Evolutionary conservation across 2,329 filamentous ascomycete species (phyloP).

Genomic region (Sclerotiophoma versabilis): DNA sequence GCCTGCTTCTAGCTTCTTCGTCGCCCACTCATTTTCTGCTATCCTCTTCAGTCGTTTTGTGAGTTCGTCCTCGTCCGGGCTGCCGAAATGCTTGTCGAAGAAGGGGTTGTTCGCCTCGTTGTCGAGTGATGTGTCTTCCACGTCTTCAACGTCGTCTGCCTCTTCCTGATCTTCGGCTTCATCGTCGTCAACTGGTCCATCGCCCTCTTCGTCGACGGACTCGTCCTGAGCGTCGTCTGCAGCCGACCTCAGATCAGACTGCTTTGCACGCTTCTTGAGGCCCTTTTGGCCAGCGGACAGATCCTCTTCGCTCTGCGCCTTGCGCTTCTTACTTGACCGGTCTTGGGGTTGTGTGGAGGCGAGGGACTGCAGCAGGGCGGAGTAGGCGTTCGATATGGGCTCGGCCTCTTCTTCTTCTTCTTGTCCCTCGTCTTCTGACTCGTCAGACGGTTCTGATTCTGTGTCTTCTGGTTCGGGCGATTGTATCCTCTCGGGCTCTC

Average conservation of each 20-base stretch:
- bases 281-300: not conserved
- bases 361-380: constrained; percentile 63
- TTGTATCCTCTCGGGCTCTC: constrained; percentile 23
- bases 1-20: constrained; percentile 44
- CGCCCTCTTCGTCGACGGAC: constrained; percentile 1
- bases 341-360: constrained; percentile 48
- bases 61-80: constrained; percentile 68
- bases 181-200: constrained; percentile 19
- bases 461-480: constrained; percentile 30
- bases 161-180: constrained; percentile 21
- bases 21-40: constrained; percentile 58
- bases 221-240: constrained; percentile 1
- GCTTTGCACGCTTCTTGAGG: constrained; percentile 4
- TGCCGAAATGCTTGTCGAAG: constrained; percentile 81
- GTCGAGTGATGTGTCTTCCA: constrained; percentile 47
- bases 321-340: constrained; percentile 62
- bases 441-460: constrained; percentile 34
- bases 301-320: constrained; percentile 49
- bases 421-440: constrained; percentile 39
- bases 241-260: constrained; percentile 4
- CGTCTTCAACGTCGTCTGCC: constrained; percentile 19
- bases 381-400: constrained; percentile 58
- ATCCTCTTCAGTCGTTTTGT: constrained; percentile 58
- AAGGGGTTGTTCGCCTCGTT: constrained; percentile 59
- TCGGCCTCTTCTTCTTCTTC: constrained; percentile 29